Base-by-base conservation (phyloP, 2,329 filamentous ascomycete genomes). In the Sclerotinia nivalis region DNA sequence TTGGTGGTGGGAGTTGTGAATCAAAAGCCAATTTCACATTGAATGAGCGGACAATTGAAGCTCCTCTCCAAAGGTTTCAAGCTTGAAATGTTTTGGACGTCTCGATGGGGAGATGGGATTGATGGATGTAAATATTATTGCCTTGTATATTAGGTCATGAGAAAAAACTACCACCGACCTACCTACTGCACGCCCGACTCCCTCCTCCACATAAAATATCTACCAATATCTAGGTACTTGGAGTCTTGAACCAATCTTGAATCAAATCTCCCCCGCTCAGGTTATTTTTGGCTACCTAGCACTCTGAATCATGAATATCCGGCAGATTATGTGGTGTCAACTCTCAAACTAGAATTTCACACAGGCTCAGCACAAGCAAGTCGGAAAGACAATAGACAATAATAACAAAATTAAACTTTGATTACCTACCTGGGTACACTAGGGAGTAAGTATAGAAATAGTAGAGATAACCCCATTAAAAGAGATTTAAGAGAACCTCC, bases 31-130 rank as follows among this genome's bases (percentile, higher is more conserved):
- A 61, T 61, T 61, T 61, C 59, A 61, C 40, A 61, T 47, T 47
- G 58, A 60, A 60, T 60, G 40, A 47, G 40, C 40, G 40, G 40
- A 40, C 58, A 60, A 47, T 60, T 22, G 58, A 60, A 31, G 59
- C 40, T 61, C 58, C 58, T 61, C 58, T 45, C 56, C 56, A 59
- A 43, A 59, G 56, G 56, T 59, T 59, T 59, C 56, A 59, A 59
- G 34, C 56, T 59, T 43, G 37, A 60, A 60, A 60, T 60, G 56
- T 60, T 60, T 60, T 60, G 56, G 56, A 60, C 25, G 56, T 61
- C 40, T 61, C 59, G 59, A 61, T 20, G 28, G 28, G 25, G 49
- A 34, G 49, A 56, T 34, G 40, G 40, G n/a, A 31, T 60, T 43
- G 45, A 40, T 45, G 15, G 22, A 60, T 45, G 40, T 15, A 43